These are phyloP conservation scores for Tripterygium wilfordii DNA, from an alignment of 177 flowering plant species.

Conservation along the genomic window DNA sequence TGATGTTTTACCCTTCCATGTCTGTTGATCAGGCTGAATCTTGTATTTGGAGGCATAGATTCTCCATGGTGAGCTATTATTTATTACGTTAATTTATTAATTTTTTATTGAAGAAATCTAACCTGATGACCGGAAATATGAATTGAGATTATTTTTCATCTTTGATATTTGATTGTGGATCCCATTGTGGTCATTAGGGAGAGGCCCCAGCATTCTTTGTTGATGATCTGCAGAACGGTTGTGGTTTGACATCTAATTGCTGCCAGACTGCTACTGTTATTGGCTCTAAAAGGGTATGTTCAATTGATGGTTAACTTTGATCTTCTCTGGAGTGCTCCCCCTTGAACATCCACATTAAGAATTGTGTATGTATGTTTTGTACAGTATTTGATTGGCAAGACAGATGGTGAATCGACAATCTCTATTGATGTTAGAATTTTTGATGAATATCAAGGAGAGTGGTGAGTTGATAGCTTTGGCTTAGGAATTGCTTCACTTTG, in stretches of 20 bases:
- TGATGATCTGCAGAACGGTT: conserved; percentile 30
- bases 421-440: conserved; percentile 46
- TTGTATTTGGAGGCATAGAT: conserved; percentile 22
- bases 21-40: conserved; percentile 31
- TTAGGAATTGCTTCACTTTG: conserved; percentile 6
- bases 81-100: not conserved
- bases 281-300: conserved; percentile 48
- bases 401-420: conserved; percentile 22
- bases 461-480: conserved; percentile 31
- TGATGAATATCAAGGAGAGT: conserved; percentile 38
- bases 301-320: not conserved
- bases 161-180: conserved; percentile 6
- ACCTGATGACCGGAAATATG: not conserved
- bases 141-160: not conserved
- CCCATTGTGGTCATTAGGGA: conserved; percentile 41
- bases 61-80: conserved; percentile 46
- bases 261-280: conserved; percentile 28
- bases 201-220: conserved; percentile 54
- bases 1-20: conserved; percentile 16
- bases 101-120: too few relatives aligned
- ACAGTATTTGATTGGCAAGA: conserved; percentile 53
- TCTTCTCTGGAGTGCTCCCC: too few relatives aligned
- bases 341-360: not conserved
- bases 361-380: conserved; percentile 4
- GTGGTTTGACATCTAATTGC: conserved; percentile 35